A percentile compares a stretch with the other conserved stretches of the same genome.
These are phyloP conservation scores for Hirsutella minnesotensis DNA, from an alignment of 2,329 filamentous ascomycete genomes.

Conservation along the genomic window DNA sequence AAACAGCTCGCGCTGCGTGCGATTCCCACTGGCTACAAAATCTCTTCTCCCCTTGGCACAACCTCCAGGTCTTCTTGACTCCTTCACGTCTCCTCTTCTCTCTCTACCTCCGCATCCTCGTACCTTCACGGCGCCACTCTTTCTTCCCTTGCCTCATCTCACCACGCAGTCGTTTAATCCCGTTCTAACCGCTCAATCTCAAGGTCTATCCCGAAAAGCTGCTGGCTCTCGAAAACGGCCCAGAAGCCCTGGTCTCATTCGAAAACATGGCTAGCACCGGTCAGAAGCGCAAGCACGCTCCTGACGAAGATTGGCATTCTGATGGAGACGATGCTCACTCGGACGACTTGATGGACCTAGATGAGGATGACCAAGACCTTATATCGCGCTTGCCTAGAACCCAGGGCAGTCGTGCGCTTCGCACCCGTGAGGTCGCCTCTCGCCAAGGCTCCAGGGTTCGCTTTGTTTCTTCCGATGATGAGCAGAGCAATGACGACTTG, in stretches of 20 bases:
- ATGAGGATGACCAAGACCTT: conserved; percentile 13
- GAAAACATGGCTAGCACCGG: conserved; percentile 5
- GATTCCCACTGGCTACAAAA: too few species aligned
- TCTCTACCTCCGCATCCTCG: too few species aligned
- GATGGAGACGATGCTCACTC: conserved; percentile 11
- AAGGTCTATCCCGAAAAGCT: conserved; percentile 21
- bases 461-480: conserved; percentile 7
- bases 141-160: neutral
- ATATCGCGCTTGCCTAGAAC: neutral
- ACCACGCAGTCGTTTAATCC: neutral
- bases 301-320: conserved; percentile 17
- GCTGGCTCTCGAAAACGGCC: conserved; percentile 19
- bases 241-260: conserved; percentile 14
- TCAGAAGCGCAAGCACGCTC: conserved; percentile 19
- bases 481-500: conserved; percentile 8
- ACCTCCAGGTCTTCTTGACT: too few species aligned
- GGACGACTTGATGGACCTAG: conserved; percentile 14
- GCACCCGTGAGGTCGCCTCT: conserved; percentile 13
- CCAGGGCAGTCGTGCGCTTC: conserved; percentile 9
- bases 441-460: conserved; percentile 3
- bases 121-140: too few species aligned
- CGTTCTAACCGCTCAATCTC: conserved; percentile 7
- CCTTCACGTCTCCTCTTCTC: too few species aligned
- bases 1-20: too few species aligned
- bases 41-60: too few species aligned